Conservation (phyloP, 2,329 filamentous ascomycete genomes). For the Macrophomina pseudophaseolina region DNA sequence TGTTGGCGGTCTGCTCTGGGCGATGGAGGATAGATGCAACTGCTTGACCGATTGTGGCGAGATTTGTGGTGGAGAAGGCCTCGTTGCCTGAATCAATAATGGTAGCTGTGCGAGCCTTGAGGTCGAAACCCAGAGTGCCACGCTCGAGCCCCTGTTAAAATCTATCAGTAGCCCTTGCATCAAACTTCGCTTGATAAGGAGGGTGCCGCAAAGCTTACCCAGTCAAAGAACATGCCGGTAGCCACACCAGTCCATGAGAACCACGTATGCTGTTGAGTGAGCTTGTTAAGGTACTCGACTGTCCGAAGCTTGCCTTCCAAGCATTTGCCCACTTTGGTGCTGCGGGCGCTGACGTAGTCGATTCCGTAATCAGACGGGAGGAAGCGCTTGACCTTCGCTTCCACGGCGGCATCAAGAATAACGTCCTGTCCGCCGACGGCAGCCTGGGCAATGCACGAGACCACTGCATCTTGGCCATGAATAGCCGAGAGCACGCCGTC, state of each 20-base stretch:
- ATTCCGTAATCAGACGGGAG: conserved; percentile 66
- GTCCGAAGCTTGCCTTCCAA: neutral
- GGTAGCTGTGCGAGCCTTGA: conserved; percentile 54
- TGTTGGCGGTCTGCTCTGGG: conserved; percentile 61
- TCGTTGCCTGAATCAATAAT: conserved; percentile 62
- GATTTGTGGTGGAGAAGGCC: conserved; percentile 57
- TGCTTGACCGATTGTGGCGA: conserved; percentile 57
- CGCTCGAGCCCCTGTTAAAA: conserved; percentile 32
- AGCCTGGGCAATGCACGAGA: conserved; percentile 53
- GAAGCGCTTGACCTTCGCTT: conserved; percentile 65
- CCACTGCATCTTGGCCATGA: conserved; percentile 61
- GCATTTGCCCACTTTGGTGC: neutral
- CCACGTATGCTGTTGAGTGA: conserved; percentile 40
- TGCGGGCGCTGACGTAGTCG: conserved; percentile 56
- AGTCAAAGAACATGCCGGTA: conserved; percentile 66
- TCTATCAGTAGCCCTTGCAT: neutral
- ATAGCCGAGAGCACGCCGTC: conserved; percentile 58
- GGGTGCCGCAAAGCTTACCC: conserved; percentile 35
- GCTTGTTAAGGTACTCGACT: neutral
- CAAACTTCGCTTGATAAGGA: no score
- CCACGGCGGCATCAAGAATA: conserved; percentile 63
- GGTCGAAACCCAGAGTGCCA: neutral
- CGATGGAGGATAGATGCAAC: conserved; percentile 57
- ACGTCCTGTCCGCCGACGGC: conserved; percentile 53
- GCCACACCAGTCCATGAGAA: conserved; percentile 67